Evolutionary conservation across 2,329 filamentous ascomycete genomes (phyloP), one percentile per base, ranked within the genome.

Genomic region (Neofusicoccum parvum): DNA sequence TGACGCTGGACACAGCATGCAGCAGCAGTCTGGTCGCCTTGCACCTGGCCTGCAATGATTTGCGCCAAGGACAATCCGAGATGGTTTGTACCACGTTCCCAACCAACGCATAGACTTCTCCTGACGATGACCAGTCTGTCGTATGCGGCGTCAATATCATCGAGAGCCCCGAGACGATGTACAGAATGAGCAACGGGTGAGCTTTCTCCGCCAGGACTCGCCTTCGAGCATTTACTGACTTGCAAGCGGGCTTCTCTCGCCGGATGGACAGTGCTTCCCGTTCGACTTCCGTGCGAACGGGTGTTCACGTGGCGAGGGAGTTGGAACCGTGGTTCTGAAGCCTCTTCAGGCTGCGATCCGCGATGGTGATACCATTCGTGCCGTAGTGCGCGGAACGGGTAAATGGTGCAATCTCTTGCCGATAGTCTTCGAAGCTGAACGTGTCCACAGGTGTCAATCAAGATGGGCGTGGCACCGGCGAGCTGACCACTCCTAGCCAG

Each of bases 281-380:
- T 80, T 76, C 67, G 87, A 88, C 69, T 72, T 78, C 15, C 80
- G 81, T 5, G 88, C 86, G 17, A 85, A 86, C 67, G 88, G 88
- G 1, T 90, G 90, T 70, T 87, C 84, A 0, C 81, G 88, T 37
- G 88, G 87, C 1, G 88, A 91, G 70, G 88, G 87, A 0, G 79
- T 86, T 37, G 86, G 82, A 0, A 80, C 85, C 12, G 69, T 89
- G 2, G 72, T 88, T 12, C 72, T 90, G 15, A 89, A 89, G 75
- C 81, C 80, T 2, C 76, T 90, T 0, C 76, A 79, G 4, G 83
- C 87, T 71, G 88, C 88, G 1, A 69, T 89, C 7, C 76, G 78
- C 12, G 85, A 87, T 68, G 85, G 85, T 32, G 86, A 89, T 69
- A 78, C 80, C 0, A 80, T 84, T 36, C 74, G 79, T 3, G 80